Evolutionary conservation across 192 early-diverging fungal genomes (phyloP).

Genomic region (Backusella circina): DNA sequence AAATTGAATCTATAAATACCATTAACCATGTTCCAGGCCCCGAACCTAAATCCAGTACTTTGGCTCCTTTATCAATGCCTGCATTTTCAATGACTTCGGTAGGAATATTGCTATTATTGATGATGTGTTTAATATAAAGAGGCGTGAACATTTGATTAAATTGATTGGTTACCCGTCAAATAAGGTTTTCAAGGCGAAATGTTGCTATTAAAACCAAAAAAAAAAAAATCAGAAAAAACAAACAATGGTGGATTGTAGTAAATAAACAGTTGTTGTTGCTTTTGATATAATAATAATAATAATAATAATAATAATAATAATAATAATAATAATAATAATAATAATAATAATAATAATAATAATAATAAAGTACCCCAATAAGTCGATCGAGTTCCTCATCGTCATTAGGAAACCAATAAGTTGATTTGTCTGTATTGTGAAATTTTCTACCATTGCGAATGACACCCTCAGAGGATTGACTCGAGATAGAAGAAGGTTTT

Average conservation of each 20-base stretch:
- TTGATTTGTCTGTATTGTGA: conserved; percentile 20
- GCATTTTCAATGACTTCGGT: not conserved
- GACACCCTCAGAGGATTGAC: not conserved
- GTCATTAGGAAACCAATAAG: conserved; percentile 31
- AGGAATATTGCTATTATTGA: conserved; percentile 12
- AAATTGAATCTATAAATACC: conserved; percentile 14
- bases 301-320: not conserved
- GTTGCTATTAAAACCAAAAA: too few species aligned
- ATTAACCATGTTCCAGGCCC: conserved; percentile 23
- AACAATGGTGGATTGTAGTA: not conserved
- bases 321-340: not conserved
- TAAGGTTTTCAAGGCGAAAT: conserved; percentile 17
- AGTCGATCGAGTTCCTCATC: conserved; percentile 28
- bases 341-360: not conserved
- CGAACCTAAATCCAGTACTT: conserved; percentile 27
- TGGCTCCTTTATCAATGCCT: not conserved
- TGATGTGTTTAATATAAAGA: too few species aligned
- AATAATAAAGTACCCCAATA: conserved; percentile 14
- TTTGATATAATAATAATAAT: not conserved
- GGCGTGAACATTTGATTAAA: not conserved
- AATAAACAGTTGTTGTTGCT: not conserved
- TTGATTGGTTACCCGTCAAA: conserved; percentile 2
- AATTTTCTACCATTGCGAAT: conserved; percentile 20
- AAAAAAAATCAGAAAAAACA: too few species aligned
- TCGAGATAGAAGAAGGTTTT: not conserved